Evolutionary conservation across 2,329 filamentous ascomycete genomes (phyloP).

Genomic region (Corynespora cassiicola): DNA sequence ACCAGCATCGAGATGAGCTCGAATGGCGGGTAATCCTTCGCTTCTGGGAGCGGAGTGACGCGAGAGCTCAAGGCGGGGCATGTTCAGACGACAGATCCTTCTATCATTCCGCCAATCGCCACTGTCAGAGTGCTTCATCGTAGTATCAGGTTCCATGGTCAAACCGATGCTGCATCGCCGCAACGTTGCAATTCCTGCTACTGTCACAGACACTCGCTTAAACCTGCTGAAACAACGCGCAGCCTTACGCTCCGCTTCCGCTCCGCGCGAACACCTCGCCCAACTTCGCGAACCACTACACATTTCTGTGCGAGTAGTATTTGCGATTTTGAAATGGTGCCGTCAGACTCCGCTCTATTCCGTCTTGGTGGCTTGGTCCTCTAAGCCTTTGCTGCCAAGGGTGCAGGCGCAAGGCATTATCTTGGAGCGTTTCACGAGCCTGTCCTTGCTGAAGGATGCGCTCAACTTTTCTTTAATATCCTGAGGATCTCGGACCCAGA

Average conservation of each 20-base stretch:
- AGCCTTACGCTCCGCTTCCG: constrained; percentile 7
- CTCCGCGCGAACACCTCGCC: constrained; percentile 21
- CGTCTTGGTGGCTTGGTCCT: constrained; percentile 19
- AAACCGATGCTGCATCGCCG: constrained; percentile 17
- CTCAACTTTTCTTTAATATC: constrained; percentile 23
- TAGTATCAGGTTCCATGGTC: constrained; percentile 24
- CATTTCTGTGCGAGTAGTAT: constrained; percentile 1
- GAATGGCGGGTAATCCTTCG: too few species aligned
- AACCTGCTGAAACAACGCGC: constrained; percentile 13
- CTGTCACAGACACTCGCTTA: constrained; percentile 17
- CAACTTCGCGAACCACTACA: background rate
- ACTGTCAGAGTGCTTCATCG: constrained; percentile 21
- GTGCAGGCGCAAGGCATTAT: constrained; percentile 24
- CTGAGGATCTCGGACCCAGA: constrained; percentile 12
- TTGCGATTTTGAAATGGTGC: constrained; percentile 4
- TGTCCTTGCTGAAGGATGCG: constrained; percentile 12
- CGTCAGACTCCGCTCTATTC: background rate
- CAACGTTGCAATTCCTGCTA: constrained; percentile 10
- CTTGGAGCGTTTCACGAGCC: constrained; percentile 31
- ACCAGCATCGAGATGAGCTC: too few species aligned
- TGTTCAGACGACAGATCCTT: too few species aligned
- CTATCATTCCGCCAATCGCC: too few species aligned
- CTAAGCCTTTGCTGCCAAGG: constrained; percentile 21
- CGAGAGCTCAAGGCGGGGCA: too few species aligned
- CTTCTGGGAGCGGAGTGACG: too few species aligned